Evolutionary conservation across 495 filamentous ascomycete genomes (phyloP), one percentile per base, ranked within the genome.

Genomic region (Trichoderma parareesei): DNA sequence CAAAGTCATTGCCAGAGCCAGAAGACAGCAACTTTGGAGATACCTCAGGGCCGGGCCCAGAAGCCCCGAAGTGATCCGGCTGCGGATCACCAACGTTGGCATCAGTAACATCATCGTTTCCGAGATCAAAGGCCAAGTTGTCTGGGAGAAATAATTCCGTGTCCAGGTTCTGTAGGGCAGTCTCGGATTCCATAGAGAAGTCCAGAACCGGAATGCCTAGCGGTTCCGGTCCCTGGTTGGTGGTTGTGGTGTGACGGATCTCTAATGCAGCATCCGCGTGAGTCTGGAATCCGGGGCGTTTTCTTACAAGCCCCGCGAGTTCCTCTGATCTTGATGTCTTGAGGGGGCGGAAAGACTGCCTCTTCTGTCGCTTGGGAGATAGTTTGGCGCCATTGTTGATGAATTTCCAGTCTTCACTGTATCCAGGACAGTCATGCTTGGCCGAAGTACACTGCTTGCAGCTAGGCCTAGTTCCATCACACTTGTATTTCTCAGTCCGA

Each of bases 341-440:
- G 16, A n/a, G 8, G 16, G 13, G 8, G 33, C 53, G 53, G 18
- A n/a, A 35, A 14, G 53, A 33, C 18, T 37, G 53, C 27, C 53
- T 57, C 27, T 57, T 57, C 53, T 57, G 53, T 37, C 53, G 20
- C 27, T 57, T 57, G 20, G 5, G 53, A 37, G 53, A 27, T 14
- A 57, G 11, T 11, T 57, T 57, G 3, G 53, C 5, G 8, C 53
- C 53, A 57, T 57, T 57, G 53, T 57, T 57, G 53, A 57, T 57
- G 27, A 57, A 57, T 37, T 57, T 57, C 53, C 53, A 57, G 7
- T 57, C 53, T 11, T 57, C 53, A 57, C 11, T 35, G 27, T 57
- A 57, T 33, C 53, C 53, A 6, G 53, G 53, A 37, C 53, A 57
- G 5, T 37, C 33, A 11, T 57, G 53, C 10, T 57, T 57, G 5